Evolutionary conservation across 2,329 filamentous ascomycete species (phyloP), one percentile per base, ranked within the genome.

Genomic region (Trichoderma hamatum): DNA sequence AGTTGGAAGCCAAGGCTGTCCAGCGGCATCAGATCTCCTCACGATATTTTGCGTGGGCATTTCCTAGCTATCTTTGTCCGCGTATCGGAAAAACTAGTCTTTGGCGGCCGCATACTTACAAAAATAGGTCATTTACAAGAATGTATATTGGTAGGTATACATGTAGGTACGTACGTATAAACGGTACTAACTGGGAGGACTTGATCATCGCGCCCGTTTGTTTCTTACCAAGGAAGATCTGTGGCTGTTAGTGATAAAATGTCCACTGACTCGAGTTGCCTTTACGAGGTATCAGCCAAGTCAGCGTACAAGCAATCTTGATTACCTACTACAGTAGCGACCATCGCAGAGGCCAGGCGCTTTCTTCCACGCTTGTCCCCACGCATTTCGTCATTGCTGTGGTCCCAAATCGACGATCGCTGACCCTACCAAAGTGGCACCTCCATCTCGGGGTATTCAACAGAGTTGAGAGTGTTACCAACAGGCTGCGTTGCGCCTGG

Each of bases 1-100:
- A 49, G 63, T 66, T 66, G 63, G 63, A 13, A 32, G 63, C 63
- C 63, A 58, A 66, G 52, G 30, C 60, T 32, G 30, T n/a, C n/a
- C n/a, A n/a, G n/a, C n/a, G n/a, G n/a, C n/a, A n/a, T n/a, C n/a
- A 21, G 10, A 9, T 21, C 11, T n/a, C 5, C 49, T 52, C 10
- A 1, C 13, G n/a, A 21, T 52, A 7, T 54, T 54, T 26, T 28
- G 3, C 39, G 21, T 46, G 14, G 46, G 30, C 46, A n/a, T 39
- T 43, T 46, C 43, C 58, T 24, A 13, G 34, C 2, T 14, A 2
- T 36, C 34, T 36, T 36, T 36, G 34, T 13, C 34, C 11, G 46
- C 46, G 46, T 24, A 49, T 24, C n/a, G 46, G 46, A 24, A 6
- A 49, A 13, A 49, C 11, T 3, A 4, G n/a, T 43, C 39, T 43